Conservation (phyloP, 345 rosid species). For the Cardamine chenopodiifolia region DNA sequence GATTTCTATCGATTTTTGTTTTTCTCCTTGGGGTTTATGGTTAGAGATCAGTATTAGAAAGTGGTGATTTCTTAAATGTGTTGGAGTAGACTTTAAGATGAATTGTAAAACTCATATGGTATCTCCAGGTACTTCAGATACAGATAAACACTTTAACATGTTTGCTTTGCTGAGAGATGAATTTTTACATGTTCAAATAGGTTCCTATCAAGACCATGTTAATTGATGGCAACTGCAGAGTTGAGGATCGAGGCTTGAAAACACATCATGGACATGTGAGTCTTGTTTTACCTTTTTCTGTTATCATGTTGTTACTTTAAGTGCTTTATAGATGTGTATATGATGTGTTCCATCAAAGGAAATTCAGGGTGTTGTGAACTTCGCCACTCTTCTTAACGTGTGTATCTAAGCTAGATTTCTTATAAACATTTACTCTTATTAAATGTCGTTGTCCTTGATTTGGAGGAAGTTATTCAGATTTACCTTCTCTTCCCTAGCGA, state of each 20-base stretch:
- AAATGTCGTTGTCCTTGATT: not conserved
- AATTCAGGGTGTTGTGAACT: not conserved
- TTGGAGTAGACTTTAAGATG: not conserved
- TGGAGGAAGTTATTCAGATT: constrained; percentile 1
- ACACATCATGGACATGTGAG: constrained; percentile 95
- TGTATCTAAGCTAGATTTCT: constrained; percentile 14
- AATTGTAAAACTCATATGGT: too few relatives aligned
- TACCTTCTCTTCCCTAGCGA: not conserved
- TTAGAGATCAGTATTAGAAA: not conserved
- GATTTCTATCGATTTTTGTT: not conserved
- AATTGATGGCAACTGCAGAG: constrained; percentile 95
- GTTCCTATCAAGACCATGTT: constrained; percentile 92
- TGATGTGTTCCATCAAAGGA: not conserved
- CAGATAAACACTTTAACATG: not conserved
- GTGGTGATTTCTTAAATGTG: not conserved
- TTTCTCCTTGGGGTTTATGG: not conserved
- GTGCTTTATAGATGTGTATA: not conserved
- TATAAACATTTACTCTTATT: not conserved
- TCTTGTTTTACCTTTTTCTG: constrained; percentile 20
- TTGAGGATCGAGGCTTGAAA: constrained; percentile 99
- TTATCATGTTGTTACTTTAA: constrained; percentile 1
- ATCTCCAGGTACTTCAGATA: too few relatives aligned
- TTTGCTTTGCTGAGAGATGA: constrained; percentile 16
- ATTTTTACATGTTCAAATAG: constrained; percentile 42
- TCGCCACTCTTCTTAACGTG: not conserved